phyloP scores from a whole-genome alignment of 495 filamentous ascomycete species.

The Cercophora sp. region DNA sequence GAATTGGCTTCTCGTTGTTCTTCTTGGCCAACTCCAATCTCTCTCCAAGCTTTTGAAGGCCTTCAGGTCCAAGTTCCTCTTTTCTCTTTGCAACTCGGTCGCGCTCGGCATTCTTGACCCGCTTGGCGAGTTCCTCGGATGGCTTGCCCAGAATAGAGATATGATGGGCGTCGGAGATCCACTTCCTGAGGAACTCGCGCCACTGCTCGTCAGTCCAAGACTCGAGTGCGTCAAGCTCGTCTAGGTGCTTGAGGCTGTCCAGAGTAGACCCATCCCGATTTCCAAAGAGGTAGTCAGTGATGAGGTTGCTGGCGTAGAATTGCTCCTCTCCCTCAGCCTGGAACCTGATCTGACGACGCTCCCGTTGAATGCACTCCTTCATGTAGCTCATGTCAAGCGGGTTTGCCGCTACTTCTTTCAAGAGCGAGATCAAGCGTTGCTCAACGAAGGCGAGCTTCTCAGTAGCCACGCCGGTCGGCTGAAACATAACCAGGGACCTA shows the following conservation, averaged over 20 bases:
- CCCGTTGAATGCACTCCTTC: constrained; percentile 74
- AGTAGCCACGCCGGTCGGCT: constrained; percentile 78
- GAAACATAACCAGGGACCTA: constrained; percentile 77
- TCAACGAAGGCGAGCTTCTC: constrained; percentile 80
- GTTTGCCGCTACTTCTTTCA: constrained; percentile 73
- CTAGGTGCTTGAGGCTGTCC: constrained; percentile 60
- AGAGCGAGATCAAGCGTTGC: constrained; percentile 74
- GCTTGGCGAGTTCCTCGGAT: constrained; percentile 64
- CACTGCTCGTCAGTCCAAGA: constrained; percentile 79
- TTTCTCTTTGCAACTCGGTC: constrained; percentile 52
- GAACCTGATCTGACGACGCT: constrained; percentile 73
- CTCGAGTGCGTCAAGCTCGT: constrained; percentile 72
- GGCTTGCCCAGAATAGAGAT: constrained; percentile 85
- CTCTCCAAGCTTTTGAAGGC: constrained; percentile 64
- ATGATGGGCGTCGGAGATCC: constrained; percentile 81
- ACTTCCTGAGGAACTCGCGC: constrained; percentile 74
- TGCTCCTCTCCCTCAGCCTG: constrained; percentile 69
- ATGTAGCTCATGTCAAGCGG: constrained; percentile 86
- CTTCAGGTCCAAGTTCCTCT: constrained; percentile 46
- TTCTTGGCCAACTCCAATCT: constrained; percentile 75
- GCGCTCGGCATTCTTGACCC: constrained; percentile 68
- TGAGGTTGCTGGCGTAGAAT: constrained; percentile 74
- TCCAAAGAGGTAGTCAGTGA: constrained; percentile 89
- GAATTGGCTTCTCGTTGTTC: constrained; percentile 77
- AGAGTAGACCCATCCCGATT: constrained; percentile 79